Percentiles rank a stretch among this genome's conserved stretches.
Evolutionary conservation across 306 rosid species (phyloP).

Genomic region (Corylus americana): DNA sequence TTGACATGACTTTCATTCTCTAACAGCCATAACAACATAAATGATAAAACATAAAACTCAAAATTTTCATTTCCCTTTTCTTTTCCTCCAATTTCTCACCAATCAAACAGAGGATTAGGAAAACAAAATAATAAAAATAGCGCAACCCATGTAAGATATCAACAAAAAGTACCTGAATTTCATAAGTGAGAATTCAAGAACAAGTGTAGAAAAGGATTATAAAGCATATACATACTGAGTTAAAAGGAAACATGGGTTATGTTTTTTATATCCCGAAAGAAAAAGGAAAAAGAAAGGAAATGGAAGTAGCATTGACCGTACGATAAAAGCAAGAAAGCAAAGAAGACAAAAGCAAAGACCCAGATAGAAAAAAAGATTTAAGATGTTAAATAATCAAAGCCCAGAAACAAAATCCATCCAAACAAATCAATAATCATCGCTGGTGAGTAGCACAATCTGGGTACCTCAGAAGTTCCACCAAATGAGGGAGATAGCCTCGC

Average conservation of each 20-base stretch:
- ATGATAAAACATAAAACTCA: not conserved
- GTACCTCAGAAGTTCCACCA: slow-evolving; percentile 46
- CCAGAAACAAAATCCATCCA: slow-evolving; percentile 31
- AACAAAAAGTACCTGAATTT: not conserved
- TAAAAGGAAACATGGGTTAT: slow-evolving; percentile 11
- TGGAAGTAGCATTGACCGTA: slow-evolving; percentile 22
- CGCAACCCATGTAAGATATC: not conserved
- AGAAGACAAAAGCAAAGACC: slow-evolving; percentile 2
- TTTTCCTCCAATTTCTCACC: slow-evolving; percentile 4
- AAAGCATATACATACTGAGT: not conserved
- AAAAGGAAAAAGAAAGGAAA: slow-evolving; percentile 12
- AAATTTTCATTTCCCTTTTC: not conserved
- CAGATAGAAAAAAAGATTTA: slow-evolving; percentile 20
- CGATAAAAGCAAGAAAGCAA: slow-evolving; percentile 18
- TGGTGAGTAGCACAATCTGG: slow-evolving; percentile 10
- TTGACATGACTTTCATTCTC: slow-evolving; percentile 23
- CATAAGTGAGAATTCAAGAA: not conserved
- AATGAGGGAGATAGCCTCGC: not conserved
- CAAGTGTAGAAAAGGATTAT: not conserved
- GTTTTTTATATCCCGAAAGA: slow-evolving; percentile 2
- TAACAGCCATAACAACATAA: slow-evolving; percentile 13
- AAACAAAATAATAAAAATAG: not conserved
- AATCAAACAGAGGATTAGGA: slow-evolving; percentile 7
- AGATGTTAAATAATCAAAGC: slow-evolving; percentile 19
- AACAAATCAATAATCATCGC: slow-evolving; percentile 14